phyloP scores from a whole-genome alignment of 306 rosid species.

The Argentina anserina region DNA sequence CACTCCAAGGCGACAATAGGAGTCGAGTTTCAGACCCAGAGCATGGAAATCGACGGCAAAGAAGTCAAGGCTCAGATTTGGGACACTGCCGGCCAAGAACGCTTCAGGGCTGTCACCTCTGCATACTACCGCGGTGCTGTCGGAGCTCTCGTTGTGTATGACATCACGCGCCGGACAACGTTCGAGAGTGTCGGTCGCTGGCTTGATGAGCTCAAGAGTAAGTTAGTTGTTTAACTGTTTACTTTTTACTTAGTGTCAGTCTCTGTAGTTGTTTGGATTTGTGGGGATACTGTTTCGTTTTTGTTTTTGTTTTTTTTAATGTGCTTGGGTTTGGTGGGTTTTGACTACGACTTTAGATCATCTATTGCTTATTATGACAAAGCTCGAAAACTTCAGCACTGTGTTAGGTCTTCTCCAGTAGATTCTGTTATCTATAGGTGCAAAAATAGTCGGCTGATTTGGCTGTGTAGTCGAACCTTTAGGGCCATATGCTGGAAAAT shows the following conservation, averaged over 20 bases:
- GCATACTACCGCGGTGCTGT: constrained; percentile 94
- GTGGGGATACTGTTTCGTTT: neutral
- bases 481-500: neutral
- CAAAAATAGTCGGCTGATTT: neutral
- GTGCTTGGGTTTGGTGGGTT: constrained; percentile 8
- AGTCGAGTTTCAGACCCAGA: constrained; percentile 89
- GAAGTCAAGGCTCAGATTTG: constrained; percentile 97
- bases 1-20: constrained; percentile 97
- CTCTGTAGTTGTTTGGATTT: too few relatives aligned
- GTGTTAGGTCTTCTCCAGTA: neutral
- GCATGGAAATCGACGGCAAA: constrained; percentile 71
- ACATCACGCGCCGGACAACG: constrained; percentile 76
- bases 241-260: neutral
- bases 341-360: constrained; percentile 25
- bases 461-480: neutral
- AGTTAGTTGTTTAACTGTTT: neutral
- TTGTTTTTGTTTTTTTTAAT: constrained; percentile 3
- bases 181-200: constrained; percentile 83
- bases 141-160: constrained; percentile 85
- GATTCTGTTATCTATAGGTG: neutral
- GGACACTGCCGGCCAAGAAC: constrained; percentile 98
- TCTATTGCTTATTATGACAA: constrained; percentile 17
- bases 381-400: neutral
- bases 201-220: constrained; percentile 95
- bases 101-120: constrained; percentile 92